Percentiles rank a stretch among this genome's conserved stretches.
These are phyloP conservation scores for Amniculicola lignicola DNA, from an alignment of 495 filamentous ascomycete species.

Conservation along the genomic window DNA sequence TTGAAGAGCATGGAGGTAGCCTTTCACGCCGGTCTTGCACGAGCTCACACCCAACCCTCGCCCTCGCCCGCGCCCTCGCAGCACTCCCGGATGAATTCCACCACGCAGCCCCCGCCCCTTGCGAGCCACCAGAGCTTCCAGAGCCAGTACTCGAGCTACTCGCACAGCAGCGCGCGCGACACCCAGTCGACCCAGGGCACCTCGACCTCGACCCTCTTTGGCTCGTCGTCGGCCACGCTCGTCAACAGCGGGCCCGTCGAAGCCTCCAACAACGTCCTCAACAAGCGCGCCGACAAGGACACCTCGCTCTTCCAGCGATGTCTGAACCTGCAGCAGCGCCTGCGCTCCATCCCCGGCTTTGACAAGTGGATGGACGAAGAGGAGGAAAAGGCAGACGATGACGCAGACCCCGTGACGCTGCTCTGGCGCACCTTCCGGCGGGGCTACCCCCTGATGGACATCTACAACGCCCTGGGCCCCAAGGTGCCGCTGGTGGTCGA, in stretches of 20 bases:
- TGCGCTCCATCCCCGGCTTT: constrained; percentile 80
- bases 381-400: constrained; percentile 62
- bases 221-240: constrained; percentile 34
- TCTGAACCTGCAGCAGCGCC: constrained; percentile 71
- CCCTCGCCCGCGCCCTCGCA: constrained; percentile 13
- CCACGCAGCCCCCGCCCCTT: constrained; percentile 27
- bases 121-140: constrained; percentile 35
- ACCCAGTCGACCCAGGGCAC: constrained; percentile 42
- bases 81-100: constrained; percentile 31
- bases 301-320: constrained; percentile 94
- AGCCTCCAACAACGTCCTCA: constrained; percentile 88
- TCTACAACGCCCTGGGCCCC: constrained; percentile 82
- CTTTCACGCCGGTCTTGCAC: constrained; percentile 34
- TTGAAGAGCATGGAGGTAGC: constrained; percentile 37
- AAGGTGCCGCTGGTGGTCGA: constrained; percentile 61
- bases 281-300: constrained; percentile 82
- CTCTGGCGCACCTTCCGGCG: constrained; percentile 84
- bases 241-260: constrained; percentile 58
- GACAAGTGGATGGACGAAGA: constrained; percentile 63
- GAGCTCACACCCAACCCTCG: constrained; percentile 34
- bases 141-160: constrained; percentile 41
- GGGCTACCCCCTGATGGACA: constrained; percentile 78
- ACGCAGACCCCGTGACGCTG: constrained; percentile 79
- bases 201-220: constrained; percentile 39
- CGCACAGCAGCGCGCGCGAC: constrained; percentile 39